phyloP scores from a whole-genome alignment of 129 eudicot genomes.

The Daucus carota region DNA sequence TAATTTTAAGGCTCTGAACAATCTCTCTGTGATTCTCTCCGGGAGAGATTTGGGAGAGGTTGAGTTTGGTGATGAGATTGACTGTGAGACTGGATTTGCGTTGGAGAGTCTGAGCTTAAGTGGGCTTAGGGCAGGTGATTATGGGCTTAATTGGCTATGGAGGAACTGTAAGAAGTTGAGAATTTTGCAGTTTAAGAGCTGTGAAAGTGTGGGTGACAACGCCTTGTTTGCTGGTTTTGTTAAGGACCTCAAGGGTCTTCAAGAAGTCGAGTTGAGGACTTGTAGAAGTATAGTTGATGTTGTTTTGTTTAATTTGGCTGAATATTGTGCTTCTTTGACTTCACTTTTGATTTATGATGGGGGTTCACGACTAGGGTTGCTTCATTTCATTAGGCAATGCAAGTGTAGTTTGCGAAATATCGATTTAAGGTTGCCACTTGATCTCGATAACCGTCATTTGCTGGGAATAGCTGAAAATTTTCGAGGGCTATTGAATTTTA shows the following conservation, averaged over 20 bases:
- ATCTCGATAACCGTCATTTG: constrained; percentile 53
- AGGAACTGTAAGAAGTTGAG: constrained; percentile 36
- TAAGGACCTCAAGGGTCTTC: constrained; percentile 14
- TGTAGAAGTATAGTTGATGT: constrained; percentile 41
- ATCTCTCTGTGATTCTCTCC: constrained; percentile 11
- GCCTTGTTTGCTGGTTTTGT: constrained; percentile 28
- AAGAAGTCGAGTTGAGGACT: constrained; percentile 48
- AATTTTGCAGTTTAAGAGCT: constrained; percentile 39
- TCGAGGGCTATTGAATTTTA: constrained; percentile 28
- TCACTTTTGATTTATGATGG: constrained; percentile 62
- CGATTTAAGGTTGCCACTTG: constrained; percentile 68
- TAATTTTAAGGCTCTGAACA: constrained; percentile 15
- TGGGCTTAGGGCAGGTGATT: constrained; percentile 44
- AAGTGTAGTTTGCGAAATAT: constrained; percentile 35
- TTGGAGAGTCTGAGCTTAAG: constrained; percentile 35
- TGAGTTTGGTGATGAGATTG: background rate
- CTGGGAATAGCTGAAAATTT: constrained; percentile 37
- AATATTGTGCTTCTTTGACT: constrained; percentile 22
- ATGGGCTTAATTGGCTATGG: constrained; percentile 48
- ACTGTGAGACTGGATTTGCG: constrained; percentile 13
- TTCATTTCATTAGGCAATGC: constrained; percentile 42
- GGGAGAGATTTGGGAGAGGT: background rate
- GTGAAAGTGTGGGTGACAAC: constrained; percentile 54
- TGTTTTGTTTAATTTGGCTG: constrained; percentile 37
- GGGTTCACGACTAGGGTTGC: constrained; percentile 46